Evolutionary conservation across 352 stramenopile species (phyloP).

Genomic region (Aphanomyces invadans): DNA sequence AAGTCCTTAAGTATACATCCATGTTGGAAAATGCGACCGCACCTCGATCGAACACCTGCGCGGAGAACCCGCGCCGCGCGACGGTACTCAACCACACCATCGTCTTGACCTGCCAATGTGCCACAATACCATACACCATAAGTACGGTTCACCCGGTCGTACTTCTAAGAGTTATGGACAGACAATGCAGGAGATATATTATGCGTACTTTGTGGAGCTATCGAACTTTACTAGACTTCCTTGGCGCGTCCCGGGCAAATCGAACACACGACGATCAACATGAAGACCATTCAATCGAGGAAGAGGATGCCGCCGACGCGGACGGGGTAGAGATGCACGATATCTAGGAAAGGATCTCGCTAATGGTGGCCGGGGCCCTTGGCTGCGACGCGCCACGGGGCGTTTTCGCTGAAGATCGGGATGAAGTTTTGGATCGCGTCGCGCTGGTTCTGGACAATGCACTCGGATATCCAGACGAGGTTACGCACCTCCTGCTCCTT

Average conservation of each 20-base stretch:
- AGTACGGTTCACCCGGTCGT: neutral
- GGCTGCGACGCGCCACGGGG: conserved; percentile 82
- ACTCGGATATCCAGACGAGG: conserved; percentile 99
- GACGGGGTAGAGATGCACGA: no score
- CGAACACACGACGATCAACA: no score
- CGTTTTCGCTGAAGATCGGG: conserved; percentile 94
- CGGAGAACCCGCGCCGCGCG: conserved; percentile 10
- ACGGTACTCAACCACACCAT: neutral
- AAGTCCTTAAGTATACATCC: no score
- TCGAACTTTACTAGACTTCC: no score
- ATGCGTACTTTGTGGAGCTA: neutral
- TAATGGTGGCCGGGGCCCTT: conserved; percentile 27
- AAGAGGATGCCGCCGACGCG: no score
- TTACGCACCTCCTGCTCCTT: conserved; percentile 99
- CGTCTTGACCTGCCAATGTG: neutral
- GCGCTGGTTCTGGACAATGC: conserved; percentile 98
- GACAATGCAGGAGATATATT: no score
- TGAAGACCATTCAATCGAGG: no score
- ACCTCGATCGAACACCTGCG: conserved; percentile 25
- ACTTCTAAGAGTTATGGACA: neutral
- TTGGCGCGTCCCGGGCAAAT: no score
- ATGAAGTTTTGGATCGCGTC: conserved; percentile 99
- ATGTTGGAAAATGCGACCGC: no score
- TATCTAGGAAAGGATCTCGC: neutral
- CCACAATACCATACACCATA: neutral